Conservation (phyloP, 208 protist genomes). For the Wallacemonas sp. region DNA sequence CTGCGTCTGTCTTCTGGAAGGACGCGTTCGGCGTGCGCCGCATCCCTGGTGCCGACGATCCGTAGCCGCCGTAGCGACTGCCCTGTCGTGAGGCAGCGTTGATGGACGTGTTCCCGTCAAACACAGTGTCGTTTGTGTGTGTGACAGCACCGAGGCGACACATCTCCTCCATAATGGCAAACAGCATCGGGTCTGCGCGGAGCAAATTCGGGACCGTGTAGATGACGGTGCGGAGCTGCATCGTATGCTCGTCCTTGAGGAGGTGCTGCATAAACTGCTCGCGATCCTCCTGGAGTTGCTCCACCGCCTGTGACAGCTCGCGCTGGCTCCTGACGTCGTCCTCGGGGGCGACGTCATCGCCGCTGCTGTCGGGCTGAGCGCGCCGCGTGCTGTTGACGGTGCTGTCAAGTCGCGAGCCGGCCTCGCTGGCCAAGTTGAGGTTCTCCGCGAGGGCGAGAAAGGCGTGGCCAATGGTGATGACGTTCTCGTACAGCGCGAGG, state of each 20-base stretch:
- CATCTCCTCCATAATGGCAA: slow-evolving; percentile 14
- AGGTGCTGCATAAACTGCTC: slow-evolving; percentile 35
- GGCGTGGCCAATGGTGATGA: slow-evolving; percentile 38
- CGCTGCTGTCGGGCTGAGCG: background rate
- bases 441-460: slow-evolving; percentile 31
- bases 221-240: slow-evolving; percentile 15
- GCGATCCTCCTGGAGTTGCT: slow-evolving; percentile 12
- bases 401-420: too few relatives aligned
- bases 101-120: too few relatives aligned
- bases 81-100: too few relatives aligned
- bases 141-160: background rate
- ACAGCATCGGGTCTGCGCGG: slow-evolving; percentile 9
- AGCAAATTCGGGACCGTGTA: slow-evolving; percentile 8
- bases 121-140: background rate
- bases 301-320: background rate
- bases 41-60: background rate
- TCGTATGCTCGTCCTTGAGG: slow-evolving; percentile 25
- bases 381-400: too few relatives aligned
- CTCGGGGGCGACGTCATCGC: background rate
- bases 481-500: slow-evolving; percentile 81
- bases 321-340: background rate
- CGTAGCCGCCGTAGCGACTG: background rate
- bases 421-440: background rate
- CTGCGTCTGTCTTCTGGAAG: background rate
- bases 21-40: slow-evolving; percentile 3